A percentile compares a stretch with the other conserved stretches of the same genome.
Conservation (phyloP, 495 filamentous ascomycete species). For the Xylaria flabelliformis region DNA sequence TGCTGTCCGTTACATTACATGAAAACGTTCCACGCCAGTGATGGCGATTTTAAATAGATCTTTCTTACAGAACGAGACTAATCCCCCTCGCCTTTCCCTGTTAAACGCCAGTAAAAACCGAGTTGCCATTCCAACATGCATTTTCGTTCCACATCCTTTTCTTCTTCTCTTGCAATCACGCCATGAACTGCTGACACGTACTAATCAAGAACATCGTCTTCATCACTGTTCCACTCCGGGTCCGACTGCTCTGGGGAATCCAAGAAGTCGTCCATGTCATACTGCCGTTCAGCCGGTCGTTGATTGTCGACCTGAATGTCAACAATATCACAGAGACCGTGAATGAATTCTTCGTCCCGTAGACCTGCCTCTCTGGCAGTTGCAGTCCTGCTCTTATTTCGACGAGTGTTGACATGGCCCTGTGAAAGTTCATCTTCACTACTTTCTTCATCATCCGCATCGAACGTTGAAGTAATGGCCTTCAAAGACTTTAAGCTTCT, state of each 20-base stretch:
- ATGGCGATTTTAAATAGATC: constrained; percentile 19
- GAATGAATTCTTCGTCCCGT: constrained; percentile 52
- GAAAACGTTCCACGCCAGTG: constrained; percentile 23
- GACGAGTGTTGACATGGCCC: constrained; percentile 25
- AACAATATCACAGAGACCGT: constrained; percentile 84
- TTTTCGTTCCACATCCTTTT: neutral
- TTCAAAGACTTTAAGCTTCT: constrained; percentile 32
- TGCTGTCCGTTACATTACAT: constrained; percentile 14
- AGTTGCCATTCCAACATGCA: neutral
- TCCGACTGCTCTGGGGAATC: constrained; percentile 72
- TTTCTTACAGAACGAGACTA: neutral
- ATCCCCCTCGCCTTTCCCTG: neutral
- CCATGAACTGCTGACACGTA: neutral
- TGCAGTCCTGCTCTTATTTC: constrained; percentile 24
- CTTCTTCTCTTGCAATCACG: neutral
- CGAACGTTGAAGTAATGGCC: constrained; percentile 31
- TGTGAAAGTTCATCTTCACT: constrained; percentile 38
- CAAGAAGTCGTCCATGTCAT: constrained; percentile 79
- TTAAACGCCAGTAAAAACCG: constrained; percentile 11
- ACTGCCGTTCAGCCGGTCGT: constrained; percentile 74
- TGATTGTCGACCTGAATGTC: constrained; percentile 82
- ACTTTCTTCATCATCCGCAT: constrained; percentile 41
- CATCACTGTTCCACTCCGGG: constrained; percentile 74
- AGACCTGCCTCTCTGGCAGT: constrained; percentile 18
- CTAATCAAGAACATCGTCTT: constrained; percentile 40